A percentile compares a stretch with the other conserved stretches of the same genome.
Evolutionary conservation across 148 eudicot species (phyloP).

Genomic region (Rhododendron simsii): DNA sequence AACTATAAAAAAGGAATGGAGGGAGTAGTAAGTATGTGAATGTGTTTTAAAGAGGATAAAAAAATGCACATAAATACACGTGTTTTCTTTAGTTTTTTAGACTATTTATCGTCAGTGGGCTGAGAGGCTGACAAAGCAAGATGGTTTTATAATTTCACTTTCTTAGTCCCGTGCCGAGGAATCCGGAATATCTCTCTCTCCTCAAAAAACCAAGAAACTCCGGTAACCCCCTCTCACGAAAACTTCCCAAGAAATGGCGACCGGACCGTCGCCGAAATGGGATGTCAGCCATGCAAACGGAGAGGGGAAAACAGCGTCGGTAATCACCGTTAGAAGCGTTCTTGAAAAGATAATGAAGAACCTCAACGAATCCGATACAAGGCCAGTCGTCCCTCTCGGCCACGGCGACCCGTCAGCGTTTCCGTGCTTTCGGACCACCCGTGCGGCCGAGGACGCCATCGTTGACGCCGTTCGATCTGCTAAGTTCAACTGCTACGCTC

Average conservation of each 20-base stretch:
- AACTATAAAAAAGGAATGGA: too few relatives aligned
- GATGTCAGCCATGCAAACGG: slow-evolving; percentile 17
- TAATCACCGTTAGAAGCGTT: slow-evolving; percentile 25
- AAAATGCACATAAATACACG: too few relatives aligned
- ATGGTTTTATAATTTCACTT: too few relatives aligned
- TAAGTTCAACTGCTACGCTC: slow-evolving; percentile 32
- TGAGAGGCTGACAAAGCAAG: too few relatives aligned
- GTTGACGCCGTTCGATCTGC: slow-evolving; percentile 30
- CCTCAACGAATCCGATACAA: slow-evolving; percentile 8
- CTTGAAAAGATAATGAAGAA: slow-evolving; percentile 18
- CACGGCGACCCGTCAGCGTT: slow-evolving; percentile 37
- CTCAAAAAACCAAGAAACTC: not conserved
- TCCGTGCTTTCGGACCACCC: slow-evolving; percentile 34
- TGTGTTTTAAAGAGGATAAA: too few relatives aligned
- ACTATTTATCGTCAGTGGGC: too few relatives aligned
- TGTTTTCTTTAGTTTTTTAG: too few relatives aligned
- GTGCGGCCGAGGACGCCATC: slow-evolving; percentile 33
- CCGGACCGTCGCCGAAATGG: slow-evolving; percentile 20
- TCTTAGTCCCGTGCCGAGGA: not conserved
- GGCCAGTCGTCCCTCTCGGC: slow-evolving; percentile 25
- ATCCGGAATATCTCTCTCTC: not conserved
- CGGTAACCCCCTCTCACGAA: not conserved
- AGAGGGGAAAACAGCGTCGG: slow-evolving; percentile 5
- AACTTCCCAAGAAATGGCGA: slow-evolving; percentile 21
- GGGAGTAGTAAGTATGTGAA: too few relatives aligned